Evolutionary conservation across 2,329 filamentous ascomycete species (phyloP).

Genomic region (Hymenoscyphus repandus): DNA sequence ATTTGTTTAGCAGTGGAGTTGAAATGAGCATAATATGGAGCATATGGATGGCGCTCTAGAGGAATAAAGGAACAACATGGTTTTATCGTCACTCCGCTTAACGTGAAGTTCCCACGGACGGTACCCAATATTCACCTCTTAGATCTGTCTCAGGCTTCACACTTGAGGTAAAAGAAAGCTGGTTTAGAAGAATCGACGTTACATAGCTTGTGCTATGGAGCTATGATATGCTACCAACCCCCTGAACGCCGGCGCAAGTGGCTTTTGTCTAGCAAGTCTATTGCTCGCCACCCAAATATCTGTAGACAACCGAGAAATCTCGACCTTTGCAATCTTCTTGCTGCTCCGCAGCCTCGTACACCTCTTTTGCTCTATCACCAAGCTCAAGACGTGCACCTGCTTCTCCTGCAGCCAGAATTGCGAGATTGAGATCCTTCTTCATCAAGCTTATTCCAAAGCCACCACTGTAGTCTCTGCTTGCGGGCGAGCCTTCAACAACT

Average conservation of each 20-base stretch:
- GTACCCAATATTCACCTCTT: no score
- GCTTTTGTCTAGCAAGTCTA: background rate
- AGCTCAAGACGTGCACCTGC: slow-evolving; percentile 62
- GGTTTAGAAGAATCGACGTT: no score
- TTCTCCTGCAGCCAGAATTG: slow-evolving; percentile 65
- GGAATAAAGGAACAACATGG: no score
- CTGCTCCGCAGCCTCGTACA: slow-evolving; percentile 64
- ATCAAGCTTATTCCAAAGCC: slow-evolving; percentile 75
- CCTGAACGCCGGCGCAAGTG: background rate
- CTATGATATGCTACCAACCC: no score
- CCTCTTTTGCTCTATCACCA: slow-evolving; percentile 54
- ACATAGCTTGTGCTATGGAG: no score
- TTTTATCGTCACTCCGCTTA: no score
- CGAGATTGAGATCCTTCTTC: slow-evolving; percentile 73
- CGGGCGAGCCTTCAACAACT: slow-evolving; percentile 71
- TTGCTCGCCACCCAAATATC: slow-evolving; percentile 48
- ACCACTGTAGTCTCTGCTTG: slow-evolving; percentile 68
- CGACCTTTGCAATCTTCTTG: slow-evolving; percentile 58
- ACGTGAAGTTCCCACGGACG: no score
- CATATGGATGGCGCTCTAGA: no score
- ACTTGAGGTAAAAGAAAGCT: no score
- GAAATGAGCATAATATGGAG: no score
- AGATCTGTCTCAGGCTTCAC: no score
- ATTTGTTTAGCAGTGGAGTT: no score
- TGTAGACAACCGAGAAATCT: slow-evolving; percentile 79